Base-by-base conservation (phyloP, 106 monocot genomes). In the Cymbidium sinense region DNA sequence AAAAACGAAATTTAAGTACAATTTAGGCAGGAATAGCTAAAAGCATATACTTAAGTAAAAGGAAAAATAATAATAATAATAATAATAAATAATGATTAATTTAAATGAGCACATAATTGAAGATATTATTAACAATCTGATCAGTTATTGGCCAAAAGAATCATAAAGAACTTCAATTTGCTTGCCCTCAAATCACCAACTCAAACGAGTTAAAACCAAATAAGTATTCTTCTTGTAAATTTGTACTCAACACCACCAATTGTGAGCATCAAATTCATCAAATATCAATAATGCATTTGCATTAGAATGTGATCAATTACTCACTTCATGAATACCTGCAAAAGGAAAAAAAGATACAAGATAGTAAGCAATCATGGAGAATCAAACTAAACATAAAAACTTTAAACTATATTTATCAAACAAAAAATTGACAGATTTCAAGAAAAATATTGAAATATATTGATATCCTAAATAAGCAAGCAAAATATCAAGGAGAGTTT, bases 311-410 rank as follows among this genome's bases (percentile, higher is more conserved):
- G 44, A 74, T 43, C 74, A 18, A 27, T 35, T 54, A 83, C 84
- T 80, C 77, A 84, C 84, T 84, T 84, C 84, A 58, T 84, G 84
- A 76, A 84, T 84, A 7, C 84, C 84, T 84, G 84, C 70, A 84
- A 79, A 52, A 6, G 3, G 50, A 65, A 75, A 74, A 13, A n/a
- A 74, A n/a, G 25, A 74, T 12, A 15, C 13, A 67, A 47, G 13
- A 47, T 67, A 17, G 67, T 67, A 67, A 67, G 67, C 31, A 33
- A 31, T 67, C 67, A 6, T 67, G 12, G 15, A 67, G 29, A 67
- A 67, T 67, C 15, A 67, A 67, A 3, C 31, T 25, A 29, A 33
- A 30, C 29, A 11, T 29, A 33, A 47, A 47, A 25, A 67, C 5
- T 67, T 0, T 11, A 67, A 31, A 33, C 67, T 11, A 10, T 47